Evolutionary conservation across 495 filamentous ascomycete genomes (phyloP).

Genomic region (Jackrogersella minutella): DNA sequence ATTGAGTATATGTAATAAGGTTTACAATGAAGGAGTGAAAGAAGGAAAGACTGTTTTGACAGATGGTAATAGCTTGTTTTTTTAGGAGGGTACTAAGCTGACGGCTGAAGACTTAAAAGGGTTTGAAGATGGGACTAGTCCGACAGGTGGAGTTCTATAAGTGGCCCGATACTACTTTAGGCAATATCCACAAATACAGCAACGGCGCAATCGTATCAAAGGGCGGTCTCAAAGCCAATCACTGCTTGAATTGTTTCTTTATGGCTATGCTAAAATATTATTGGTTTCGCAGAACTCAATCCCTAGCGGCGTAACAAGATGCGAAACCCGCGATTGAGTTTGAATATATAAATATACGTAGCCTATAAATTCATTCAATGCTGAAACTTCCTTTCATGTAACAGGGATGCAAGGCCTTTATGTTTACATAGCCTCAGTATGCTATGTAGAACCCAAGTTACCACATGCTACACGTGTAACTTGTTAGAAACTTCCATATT

Average conservation of each 20-base stretch:
- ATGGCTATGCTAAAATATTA: constrained; percentile 7
- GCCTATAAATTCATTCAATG: too few relatives aligned
- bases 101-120: constrained; percentile 28
- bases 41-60: constrained; percentile 20
- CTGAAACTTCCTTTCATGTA: too few relatives aligned
- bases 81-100: constrained; percentile 20
- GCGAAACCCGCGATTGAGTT: constrained; percentile 14
- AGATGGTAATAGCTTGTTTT: constrained; percentile 16
- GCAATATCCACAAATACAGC: not conserved
- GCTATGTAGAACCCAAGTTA: too few relatives aligned
- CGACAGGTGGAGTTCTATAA: constrained; percentile 9
- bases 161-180: constrained; percentile 15
- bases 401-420: too few relatives aligned
- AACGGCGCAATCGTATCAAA: constrained; percentile 10
- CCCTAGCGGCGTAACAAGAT: constrained; percentile 21
- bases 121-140: constrained; percentile 21
- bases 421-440: too few relatives aligned
- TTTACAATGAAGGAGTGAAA: constrained; percentile 5
- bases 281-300: constrained; percentile 22
- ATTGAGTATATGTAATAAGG: not conserved
- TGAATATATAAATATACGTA: too few relatives aligned
- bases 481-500: too few relatives aligned
- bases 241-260: constrained; percentile 2
- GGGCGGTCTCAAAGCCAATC: constrained; percentile 6
- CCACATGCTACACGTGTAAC: too few relatives aligned